A percentile compares a stretch with the other conserved stretches of the same genome.
Conservation (phyloP, 2,329 filamentous ascomycete species). For the Aquanectria penicillioides region DNA sequence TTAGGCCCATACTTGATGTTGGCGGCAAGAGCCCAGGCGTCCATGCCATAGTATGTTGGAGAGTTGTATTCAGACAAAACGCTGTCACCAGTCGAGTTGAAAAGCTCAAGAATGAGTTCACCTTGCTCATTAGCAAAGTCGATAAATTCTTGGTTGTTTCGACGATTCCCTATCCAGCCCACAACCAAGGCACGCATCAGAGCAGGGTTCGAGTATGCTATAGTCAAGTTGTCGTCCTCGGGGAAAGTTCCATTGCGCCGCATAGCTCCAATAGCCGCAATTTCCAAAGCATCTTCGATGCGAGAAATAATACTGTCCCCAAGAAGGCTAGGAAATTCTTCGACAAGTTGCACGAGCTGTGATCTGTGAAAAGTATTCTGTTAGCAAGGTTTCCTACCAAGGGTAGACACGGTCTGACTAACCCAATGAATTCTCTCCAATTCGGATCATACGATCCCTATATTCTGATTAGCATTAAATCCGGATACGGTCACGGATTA, state of each 20-base stretch:
- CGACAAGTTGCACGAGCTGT: conserved; percentile 48
- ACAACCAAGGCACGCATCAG: conserved; percentile 53
- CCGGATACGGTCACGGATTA: background rate
- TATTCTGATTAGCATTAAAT: background rate
- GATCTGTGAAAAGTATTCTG: conserved; percentile 30
- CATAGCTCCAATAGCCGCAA: conserved; percentile 51
- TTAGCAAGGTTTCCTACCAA: background rate
- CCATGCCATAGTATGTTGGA: conserved; percentile 54
- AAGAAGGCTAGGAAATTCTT: conserved; percentile 47
- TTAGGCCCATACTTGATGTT: conserved; percentile 49
- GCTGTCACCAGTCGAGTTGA: conserved; percentile 43
- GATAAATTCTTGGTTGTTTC: conserved; percentile 48
- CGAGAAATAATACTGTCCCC: conserved; percentile 43
- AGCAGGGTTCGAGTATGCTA: conserved; percentile 53
- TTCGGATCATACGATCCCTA: conserved; percentile 42
- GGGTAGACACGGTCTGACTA: conserved; percentile 3
- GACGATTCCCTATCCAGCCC: conserved; percentile 53
- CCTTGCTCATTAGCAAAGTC: conserved; percentile 50
- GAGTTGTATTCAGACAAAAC: conserved; percentile 52
- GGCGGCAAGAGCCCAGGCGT: conserved; percentile 51
- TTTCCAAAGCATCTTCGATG: conserved; percentile 50
- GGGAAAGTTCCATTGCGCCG: conserved; percentile 52
- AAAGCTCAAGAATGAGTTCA: conserved; percentile 42
- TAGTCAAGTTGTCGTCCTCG: conserved; percentile 48
- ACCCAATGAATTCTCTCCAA: conserved; percentile 51